phyloP scores from a whole-genome alignment of 805 yeast species.

The Zygoascus flipseniorum region DNA sequence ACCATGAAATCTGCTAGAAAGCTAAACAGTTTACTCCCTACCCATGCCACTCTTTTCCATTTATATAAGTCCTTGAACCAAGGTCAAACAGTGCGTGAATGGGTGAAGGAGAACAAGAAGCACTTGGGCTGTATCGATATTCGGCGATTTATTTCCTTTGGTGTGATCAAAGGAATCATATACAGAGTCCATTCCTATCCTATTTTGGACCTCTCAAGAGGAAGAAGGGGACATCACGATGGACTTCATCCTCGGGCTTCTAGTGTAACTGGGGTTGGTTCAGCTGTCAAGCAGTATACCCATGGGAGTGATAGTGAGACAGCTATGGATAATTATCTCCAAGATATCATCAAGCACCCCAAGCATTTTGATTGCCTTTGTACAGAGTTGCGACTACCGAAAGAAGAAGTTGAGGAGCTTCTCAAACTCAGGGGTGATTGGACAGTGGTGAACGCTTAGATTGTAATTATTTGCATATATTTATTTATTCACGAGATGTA shows the following conservation, averaged over 20 bases:
- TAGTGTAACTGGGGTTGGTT: neutral
- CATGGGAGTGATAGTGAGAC: conserved; percentile 1
- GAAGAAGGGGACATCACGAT: neutral
- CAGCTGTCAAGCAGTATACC: neutral
- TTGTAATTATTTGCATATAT: neutral
- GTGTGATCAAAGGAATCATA: conserved; percentile 70
- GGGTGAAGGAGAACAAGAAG: conserved; percentile 65
- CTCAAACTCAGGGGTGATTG: conserved; percentile 44
- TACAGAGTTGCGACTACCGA: conserved; percentile 53
- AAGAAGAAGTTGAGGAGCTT: conserved; percentile 44
- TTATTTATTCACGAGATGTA: neutral
- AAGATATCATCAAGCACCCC: conserved; percentile 16
- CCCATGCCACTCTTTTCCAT: conserved; percentile 40
- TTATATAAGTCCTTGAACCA: conserved; percentile 72
- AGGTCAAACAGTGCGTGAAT: conserved; percentile 66
- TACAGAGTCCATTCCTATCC: conserved; percentile 79
- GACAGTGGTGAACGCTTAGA: conserved; percentile 31
- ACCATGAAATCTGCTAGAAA: conserved; percentile 4
- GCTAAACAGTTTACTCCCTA: conserved; percentile 4
- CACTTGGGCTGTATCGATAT: conserved; percentile 62
- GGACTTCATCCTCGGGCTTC: neutral
- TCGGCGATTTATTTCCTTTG: conserved; percentile 79
- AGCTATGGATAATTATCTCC: conserved; percentile 14
- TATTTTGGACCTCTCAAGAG: conserved; percentile 29
- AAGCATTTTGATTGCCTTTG: conserved; percentile 40